Conservation (phyloP, 306 rosid species). For the Trifolium fragiferum region DNA sequence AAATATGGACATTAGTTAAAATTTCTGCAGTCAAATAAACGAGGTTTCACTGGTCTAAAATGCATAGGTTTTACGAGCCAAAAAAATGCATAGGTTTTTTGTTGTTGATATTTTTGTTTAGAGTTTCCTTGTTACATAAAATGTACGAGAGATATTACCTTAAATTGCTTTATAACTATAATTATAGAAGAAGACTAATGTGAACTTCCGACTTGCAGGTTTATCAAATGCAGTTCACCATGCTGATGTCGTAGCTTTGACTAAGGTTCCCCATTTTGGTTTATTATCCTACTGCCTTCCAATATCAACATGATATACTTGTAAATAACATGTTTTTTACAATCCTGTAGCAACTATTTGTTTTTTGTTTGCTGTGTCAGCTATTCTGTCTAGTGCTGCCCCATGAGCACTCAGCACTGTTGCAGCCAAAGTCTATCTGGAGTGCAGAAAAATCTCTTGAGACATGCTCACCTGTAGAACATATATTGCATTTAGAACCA, state of each 20-base stretch:
- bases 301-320: slow-evolving; percentile 22
- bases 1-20: slow-evolving; percentile 20
- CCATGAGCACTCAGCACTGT: slow-evolving; percentile 62
- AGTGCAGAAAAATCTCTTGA: slow-evolving; percentile 67
- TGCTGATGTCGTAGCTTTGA: slow-evolving; percentile 75
- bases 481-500: slow-evolving; percentile 87
- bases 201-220: slow-evolving; percentile 55
- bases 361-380: slow-evolving; percentile 62
- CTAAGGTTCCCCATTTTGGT: slow-evolving; percentile 60
- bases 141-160: slow-evolving; percentile 21
- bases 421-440: slow-evolving; percentile 89
- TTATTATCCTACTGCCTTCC: slow-evolving; percentile 27
- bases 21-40: slow-evolving; percentile 13
- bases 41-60: slow-evolving; percentile 15
- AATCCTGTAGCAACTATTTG: slow-evolving; percentile 19
- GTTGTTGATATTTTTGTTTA: slow-evolving; percentile 21
- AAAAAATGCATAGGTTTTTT: not conserved
- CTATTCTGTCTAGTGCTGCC: slow-evolving; percentile 81
- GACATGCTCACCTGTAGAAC: slow-evolving; percentile 78
- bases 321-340: slow-evolving; percentile 10
- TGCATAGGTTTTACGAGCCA: not conserved
- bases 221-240: slow-evolving; percentile 59
- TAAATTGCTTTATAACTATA: slow-evolving; percentile 19
- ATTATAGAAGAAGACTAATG: slow-evolving; percentile 30
- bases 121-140: slow-evolving; percentile 13